phyloP scores from a whole-genome alignment of 257 asterid species.

The Echites panduratus region DNA sequence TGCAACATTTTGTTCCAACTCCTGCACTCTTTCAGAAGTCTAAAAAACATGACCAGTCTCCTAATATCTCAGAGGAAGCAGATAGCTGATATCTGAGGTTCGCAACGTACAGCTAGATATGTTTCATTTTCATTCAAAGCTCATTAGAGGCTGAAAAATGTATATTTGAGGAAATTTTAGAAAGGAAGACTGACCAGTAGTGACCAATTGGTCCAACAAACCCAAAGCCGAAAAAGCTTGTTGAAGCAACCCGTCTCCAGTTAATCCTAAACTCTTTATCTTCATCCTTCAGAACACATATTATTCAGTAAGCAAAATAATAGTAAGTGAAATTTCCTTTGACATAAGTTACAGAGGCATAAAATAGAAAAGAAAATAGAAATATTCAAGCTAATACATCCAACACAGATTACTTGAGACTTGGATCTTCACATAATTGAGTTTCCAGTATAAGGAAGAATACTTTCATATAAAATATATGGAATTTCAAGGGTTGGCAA shows the following conservation, averaged over 20 bases:
- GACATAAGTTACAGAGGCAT: not conserved
- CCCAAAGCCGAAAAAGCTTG: conserved; percentile 78
- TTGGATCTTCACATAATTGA: not conserved
- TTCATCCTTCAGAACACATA: conserved; percentile 40
- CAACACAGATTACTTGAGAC: not conserved
- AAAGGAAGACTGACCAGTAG: conserved; percentile 58
- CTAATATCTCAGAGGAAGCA: not conserved
- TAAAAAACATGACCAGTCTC: not conserved
- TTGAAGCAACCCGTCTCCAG: conserved; percentile 83
- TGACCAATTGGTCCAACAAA: conserved; percentile 94
- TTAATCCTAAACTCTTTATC: conserved; percentile 53
- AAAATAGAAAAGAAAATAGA: not conserved
- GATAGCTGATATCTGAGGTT: not conserved
- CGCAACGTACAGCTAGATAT: not conserved
- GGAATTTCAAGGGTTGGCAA: not conserved
- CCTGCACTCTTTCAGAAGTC: not conserved
- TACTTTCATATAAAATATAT: not conserved
- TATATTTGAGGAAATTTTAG: not conserved
- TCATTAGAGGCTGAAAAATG: not conserved
- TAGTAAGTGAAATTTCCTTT: not conserved
- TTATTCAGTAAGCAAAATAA: not conserved
- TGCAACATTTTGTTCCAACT: not conserved
- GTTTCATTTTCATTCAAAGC: not conserved
- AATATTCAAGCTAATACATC: not conserved
- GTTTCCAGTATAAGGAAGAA: not conserved